Percentiles rank a stretch among this genome's conserved stretches.
Conservation (phyloP, 2,329 filamentous ascomycete species). For the Aureobasidium namibiae region DNA sequence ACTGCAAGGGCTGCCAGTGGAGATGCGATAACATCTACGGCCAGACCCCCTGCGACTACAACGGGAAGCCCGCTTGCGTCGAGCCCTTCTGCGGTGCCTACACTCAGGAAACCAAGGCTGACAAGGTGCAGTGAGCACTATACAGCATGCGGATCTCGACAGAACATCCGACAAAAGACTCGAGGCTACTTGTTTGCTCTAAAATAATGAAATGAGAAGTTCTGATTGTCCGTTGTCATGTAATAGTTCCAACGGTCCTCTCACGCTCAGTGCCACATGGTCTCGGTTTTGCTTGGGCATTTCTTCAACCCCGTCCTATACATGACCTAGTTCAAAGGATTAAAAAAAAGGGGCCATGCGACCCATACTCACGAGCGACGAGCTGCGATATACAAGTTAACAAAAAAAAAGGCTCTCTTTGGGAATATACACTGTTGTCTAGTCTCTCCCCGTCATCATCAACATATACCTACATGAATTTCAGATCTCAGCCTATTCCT, state of each 20-base stretch:
- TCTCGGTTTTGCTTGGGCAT: too few species aligned
- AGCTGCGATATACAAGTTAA: too few species aligned
- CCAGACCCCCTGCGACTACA: not conserved
- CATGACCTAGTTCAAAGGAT: too few species aligned
- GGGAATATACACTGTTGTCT: not conserved
- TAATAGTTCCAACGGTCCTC: not conserved
- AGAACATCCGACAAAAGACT: not conserved
- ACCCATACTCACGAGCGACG: too few species aligned
- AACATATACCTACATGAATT: not conserved
- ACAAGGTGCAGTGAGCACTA: not conserved
- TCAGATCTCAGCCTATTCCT: not conserved
- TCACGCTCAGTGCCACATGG: not conserved
- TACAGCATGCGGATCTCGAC: not conserved
- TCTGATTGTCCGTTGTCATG: too few species aligned
- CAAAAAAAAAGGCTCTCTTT: not conserved
- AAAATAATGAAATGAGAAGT: too few species aligned
- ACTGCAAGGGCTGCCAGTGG: not conserved
- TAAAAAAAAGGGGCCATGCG: too few species aligned
- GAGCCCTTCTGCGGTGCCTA: not conserved
- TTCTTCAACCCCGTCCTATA: too few species aligned
- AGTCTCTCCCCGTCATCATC: not conserved
- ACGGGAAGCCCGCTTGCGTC: not conserved
- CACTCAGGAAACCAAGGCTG: not conserved
- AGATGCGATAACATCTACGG: constrained; percentile 1
- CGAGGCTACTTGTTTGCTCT: too few species aligned